Base-by-base conservation (phyloP, 2,329 filamentous ascomycete species). In the Dothideomycetes sp. region DNA sequence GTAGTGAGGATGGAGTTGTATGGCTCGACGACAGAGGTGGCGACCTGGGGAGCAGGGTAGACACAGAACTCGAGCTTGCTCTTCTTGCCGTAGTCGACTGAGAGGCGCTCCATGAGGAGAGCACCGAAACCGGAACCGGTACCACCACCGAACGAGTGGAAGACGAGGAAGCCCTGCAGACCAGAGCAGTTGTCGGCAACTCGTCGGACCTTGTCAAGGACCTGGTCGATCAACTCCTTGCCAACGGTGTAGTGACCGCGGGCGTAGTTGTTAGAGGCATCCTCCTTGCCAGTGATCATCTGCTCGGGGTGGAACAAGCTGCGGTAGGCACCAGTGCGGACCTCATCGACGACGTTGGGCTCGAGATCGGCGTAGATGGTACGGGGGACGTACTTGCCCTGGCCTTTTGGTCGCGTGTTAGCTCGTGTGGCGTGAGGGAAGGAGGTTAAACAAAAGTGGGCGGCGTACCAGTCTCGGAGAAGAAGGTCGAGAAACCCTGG, bases 241-340 rank as follows among this genome's bases (percentile, higher is more conserved):
- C 91, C 91, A 57, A 96, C 88, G 50, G 91, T 98, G 78, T 98
- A 98, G 76, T 98, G 91, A 55, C 91, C 91, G 78, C 91, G 89
- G 58, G 91, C 91, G 64, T 96, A 96, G 82, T 98, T 98, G 84
- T 98, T 98, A 56, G 89, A 95, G 54, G 91, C 91, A 80, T 96
- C 91, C 78, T 96, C 91, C 82, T 96, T 96, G 71, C 91, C 91
- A 52, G 86, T 94, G 70, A 98, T 95, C 89, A 98, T 94, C 73
- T 93, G 84, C 73, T 96, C 91, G 46, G 91, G 91, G 75, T 96
- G 91, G 80, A 96, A 96, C 52, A 98, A 82, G 63, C 78, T 83
- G 61, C 89, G 84, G 80, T 96, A 98, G 64, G 86, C 69, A 63
- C 91, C 91, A 58, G 88, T 96, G 73, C 91, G 88, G 71, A 96